Percentiles rank a stretch among this genome's conserved stretches.
These are phyloP conservation scores for Barbatosphaeria neglecta DNA, from an alignment of 495 filamentous ascomycete genomes.

Conservation along the genomic window DNA sequence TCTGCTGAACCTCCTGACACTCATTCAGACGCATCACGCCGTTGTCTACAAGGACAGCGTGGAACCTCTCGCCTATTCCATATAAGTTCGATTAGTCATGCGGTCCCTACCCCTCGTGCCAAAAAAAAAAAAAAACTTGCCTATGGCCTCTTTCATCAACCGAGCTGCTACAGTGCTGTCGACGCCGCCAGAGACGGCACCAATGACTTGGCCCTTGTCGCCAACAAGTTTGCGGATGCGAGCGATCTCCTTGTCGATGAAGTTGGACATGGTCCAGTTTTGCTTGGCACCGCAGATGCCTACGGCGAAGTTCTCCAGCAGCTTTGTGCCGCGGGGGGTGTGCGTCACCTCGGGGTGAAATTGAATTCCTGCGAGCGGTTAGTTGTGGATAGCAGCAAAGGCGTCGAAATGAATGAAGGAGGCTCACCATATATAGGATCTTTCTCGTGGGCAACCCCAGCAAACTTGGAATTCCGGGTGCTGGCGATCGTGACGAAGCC, in stretches of 20 bases:
- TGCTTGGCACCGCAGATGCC: slow-evolving; percentile 61
- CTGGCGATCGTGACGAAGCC: slow-evolving; percentile 62
- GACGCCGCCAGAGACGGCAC: slow-evolving; percentile 81
- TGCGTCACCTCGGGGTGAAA: slow-evolving; percentile 83
- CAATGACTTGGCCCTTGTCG: slow-evolving; percentile 67
- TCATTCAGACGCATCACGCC: slow-evolving; percentile 83
- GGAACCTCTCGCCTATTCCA: slow-evolving; percentile 77
- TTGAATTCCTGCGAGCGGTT: slow-evolving; percentile 38
- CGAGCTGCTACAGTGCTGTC: slow-evolving; percentile 84
- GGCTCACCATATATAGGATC: slow-evolving; percentile 55
- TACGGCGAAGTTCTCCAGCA: slow-evolving; percentile 73
- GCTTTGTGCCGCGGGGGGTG: slow-evolving; percentile 47
- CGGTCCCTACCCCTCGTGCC: slow-evolving; percentile 1
- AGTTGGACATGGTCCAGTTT: slow-evolving; percentile 75
- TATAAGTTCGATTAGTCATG: slow-evolving; percentile 24
- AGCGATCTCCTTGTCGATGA: slow-evolving; percentile 65
- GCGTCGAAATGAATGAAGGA: not conserved
- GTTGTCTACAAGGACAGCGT: slow-evolving; percentile 82
- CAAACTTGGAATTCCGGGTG: slow-evolving; percentile 61
- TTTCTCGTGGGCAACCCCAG: slow-evolving; percentile 64
- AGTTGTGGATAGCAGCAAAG: not conserved
- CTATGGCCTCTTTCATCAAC: slow-evolving; percentile 46
- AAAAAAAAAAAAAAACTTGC: slow-evolving; percentile 1
- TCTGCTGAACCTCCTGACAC: slow-evolving; percentile 65
- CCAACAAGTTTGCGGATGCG: slow-evolving; percentile 71